phyloP scores from a whole-genome alignment of 1,284 basidiomycete genomes.

The Laetiporus sulphureus region DNA sequence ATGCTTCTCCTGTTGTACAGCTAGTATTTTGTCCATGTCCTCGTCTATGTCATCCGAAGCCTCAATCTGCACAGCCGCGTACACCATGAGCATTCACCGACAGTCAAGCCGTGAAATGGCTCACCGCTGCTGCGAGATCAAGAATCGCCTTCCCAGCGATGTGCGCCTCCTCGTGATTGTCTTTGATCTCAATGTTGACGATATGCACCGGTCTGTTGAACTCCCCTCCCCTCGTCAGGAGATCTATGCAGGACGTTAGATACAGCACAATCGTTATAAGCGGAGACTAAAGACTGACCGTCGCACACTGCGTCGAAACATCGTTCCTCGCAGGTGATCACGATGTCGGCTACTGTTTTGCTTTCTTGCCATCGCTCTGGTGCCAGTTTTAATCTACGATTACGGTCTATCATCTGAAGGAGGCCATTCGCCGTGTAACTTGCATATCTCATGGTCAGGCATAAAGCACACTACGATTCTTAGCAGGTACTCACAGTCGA shows the following conservation, averaged over 20 bases:
- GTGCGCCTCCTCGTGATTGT: slow-evolving; percentile 97
- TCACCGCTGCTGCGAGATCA: slow-evolving; percentile 85
- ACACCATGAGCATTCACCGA: neutral
- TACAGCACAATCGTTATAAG: slow-evolving; percentile 6
- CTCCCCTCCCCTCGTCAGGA: slow-evolving; percentile 85
- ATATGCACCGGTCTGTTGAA: slow-evolving; percentile 92
- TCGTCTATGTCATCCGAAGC: slow-evolving; percentile 81
- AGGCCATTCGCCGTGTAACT: slow-evolving; percentile 96
- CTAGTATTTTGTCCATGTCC: slow-evolving; percentile 84
- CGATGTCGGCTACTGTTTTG: slow-evolving; percentile 83
- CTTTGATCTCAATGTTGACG: slow-evolving; percentile 98
- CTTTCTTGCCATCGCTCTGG: slow-evolving; percentile 98
- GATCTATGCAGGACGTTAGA: slow-evolving; percentile 48
- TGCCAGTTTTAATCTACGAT: slow-evolving; percentile 86
- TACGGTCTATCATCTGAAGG: slow-evolving; percentile 96
- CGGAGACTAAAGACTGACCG: slow-evolving; percentile 50
- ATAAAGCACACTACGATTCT: slow-evolving; percentile 4
- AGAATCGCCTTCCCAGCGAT: slow-evolving; percentile 95
- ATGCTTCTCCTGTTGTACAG: slow-evolving; percentile 80
- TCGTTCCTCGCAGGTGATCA: slow-evolving; percentile 98
- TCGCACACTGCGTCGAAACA: slow-evolving; percentile 99
- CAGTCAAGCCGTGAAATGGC: slow-evolving; percentile 21
- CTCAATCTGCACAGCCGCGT: slow-evolving; percentile 63
- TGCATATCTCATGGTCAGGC: slow-evolving; percentile 12
- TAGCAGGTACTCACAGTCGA: slow-evolving; percentile 55